Conservation (phyloP, 202 grass and related monocot genomes). For the Dendrocalamus latiflorus region DNA sequence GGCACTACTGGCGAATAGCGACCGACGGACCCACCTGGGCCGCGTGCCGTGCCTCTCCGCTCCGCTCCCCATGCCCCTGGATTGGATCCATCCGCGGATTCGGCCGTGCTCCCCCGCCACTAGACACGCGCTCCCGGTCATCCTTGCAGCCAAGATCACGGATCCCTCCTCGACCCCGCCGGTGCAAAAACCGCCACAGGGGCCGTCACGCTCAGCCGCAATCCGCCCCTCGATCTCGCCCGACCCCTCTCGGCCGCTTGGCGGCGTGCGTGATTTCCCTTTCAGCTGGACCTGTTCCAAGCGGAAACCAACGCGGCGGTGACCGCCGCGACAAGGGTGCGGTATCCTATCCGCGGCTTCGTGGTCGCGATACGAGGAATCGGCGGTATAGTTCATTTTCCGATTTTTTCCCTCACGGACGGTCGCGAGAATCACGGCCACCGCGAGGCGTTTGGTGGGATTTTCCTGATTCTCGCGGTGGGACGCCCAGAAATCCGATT, state of each 20-base stretch:
- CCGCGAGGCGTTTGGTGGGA: too few relatives aligned
- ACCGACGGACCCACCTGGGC: background rate
- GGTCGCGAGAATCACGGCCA: too few relatives aligned
- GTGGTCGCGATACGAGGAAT: too few relatives aligned
- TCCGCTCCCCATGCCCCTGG: background rate
- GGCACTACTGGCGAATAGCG: background rate
- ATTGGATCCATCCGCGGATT: background rate
- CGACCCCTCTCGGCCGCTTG: background rate
- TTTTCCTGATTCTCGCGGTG: too few relatives aligned
- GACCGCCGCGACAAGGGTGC: background rate
- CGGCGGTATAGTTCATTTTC: too few relatives aligned
- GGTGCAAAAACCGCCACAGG: background rate
- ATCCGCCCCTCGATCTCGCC: background rate
- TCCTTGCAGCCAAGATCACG: background rate
- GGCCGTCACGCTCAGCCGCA: background rate
- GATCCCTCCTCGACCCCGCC: background rate
- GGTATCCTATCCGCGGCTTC: too few relatives aligned
- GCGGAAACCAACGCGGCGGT: background rate
- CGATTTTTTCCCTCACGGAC: too few relatives aligned
- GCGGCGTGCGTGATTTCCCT: slow-evolving; percentile 13
- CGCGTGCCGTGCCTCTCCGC: background rate
- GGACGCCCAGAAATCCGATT: too few relatives aligned
- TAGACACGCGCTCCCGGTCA: slow-evolving; percentile 31
- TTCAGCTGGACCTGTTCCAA: slow-evolving; percentile 17
- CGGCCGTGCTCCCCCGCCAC: slow-evolving; percentile 35